Base-by-base conservation (phyloP, 1,139 yeast species). In the Taphrina flavorubra region DNA sequence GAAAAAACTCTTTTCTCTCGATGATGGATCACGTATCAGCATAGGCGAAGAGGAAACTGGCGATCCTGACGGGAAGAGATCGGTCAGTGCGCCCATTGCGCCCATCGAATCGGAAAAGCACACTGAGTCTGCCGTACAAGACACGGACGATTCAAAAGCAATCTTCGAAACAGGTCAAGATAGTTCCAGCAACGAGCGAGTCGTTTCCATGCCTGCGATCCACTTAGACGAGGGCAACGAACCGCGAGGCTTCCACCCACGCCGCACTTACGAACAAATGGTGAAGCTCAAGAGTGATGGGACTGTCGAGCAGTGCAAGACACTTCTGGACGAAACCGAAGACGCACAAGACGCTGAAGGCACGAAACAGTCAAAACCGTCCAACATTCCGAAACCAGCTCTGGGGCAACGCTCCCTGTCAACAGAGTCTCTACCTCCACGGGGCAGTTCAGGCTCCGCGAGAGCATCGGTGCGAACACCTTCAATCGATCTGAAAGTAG, bases 1-100 rank as follows among this genome's bases (percentile, higher is more conserved):
- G 75, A 86, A 87, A 71, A 90, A 87, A 73, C 83, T 92, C 68
- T 87, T 94, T 74, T 78, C 85, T 74, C 91, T 84, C 58, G 55
- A 70, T 46, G 72, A 72, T 40, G 44, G 70, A 39, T 47, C 57
- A 3, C 37, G 57, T 5, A 25, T 34, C 47, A 60, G 49, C 49
- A 20, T 60, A 10, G 46, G 44, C 34, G 51, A 51, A 3, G 68
- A 58, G 16, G 63, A 65, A 10, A 8, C 51, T 5, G 40, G 16
- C 8, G 62, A 49, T 5, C 42, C 60, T 10, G 63, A 57, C 11
- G 63, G 62, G 14, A 65, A 58, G 31, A 56, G 60, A 18, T 63
- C 67, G 6, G 61, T 63, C 13, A 63, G 67, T 46, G 59, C 59
- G 16, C 67, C 67, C 10, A 51, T 55, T 7, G 56, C 47, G 7